A percentile compares a stretch with the other conserved stretches of the same genome.
Conservation (phyloP, 208 protist genomes). For the Acanthamoeba lenticulata region DNA sequence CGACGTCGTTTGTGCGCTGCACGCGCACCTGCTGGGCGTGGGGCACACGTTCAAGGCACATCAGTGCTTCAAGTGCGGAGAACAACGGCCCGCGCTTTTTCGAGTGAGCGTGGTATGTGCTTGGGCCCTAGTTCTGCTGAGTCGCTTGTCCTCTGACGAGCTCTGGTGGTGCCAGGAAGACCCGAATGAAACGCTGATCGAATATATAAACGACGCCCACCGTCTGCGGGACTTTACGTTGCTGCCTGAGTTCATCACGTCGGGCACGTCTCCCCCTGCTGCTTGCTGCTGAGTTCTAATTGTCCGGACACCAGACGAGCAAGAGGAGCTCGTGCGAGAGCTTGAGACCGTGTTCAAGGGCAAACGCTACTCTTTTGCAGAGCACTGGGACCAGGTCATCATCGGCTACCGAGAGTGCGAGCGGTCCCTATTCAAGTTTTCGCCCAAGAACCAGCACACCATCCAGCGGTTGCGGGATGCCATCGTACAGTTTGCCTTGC, state of each 20-base stretch:
- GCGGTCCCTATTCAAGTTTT: constrained; percentile 47
- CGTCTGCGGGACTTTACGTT: neutral
- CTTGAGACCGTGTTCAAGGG: constrained; percentile 53
- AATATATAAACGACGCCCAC: neutral
- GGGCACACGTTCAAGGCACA: too few relatives aligned
- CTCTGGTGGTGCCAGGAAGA: neutral
- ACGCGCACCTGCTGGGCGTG: too few relatives aligned
- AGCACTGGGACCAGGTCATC: constrained; percentile 68
- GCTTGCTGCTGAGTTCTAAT: too few relatives aligned
- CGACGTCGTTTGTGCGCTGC: too few relatives aligned
- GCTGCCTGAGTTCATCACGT: neutral
- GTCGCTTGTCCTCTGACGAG: neutral
- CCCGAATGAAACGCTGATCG: neutral
- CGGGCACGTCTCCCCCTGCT: neutral
- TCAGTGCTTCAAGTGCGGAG: too few relatives aligned
- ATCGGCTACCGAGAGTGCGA: constrained; percentile 56
- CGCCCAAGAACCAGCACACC: constrained; percentile 43
- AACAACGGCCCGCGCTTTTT: too few relatives aligned
- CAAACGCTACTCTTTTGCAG: constrained; percentile 37
- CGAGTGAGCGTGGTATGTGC: too few relatives aligned
- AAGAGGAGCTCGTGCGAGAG: constrained; percentile 16
- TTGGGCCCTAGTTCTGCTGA: too few relatives aligned
- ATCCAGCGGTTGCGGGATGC: neutral
- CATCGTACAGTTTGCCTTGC: neutral
- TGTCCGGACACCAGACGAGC: neutral